Evolutionary conservation across 2,329 filamentous ascomycete genomes (phyloP).

Genomic region (Didymella arachidicola): DNA sequence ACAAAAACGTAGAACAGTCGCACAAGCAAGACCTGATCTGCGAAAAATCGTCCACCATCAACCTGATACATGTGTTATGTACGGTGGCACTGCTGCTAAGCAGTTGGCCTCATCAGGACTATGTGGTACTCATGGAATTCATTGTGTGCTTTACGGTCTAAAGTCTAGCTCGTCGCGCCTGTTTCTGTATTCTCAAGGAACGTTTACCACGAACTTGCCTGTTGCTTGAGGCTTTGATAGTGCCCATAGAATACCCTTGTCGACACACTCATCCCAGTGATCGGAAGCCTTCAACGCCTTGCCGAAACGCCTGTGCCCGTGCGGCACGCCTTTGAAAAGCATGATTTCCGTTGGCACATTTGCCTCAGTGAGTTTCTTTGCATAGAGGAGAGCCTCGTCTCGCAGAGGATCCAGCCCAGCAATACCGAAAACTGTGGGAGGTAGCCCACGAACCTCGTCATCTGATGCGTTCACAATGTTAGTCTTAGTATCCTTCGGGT

Average conservation of each 20-base stretch:
- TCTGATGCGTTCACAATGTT: constrained; percentile 45
- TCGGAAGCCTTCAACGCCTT: constrained; percentile 51
- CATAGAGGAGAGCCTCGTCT: constrained; percentile 60
- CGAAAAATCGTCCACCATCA: not conserved
- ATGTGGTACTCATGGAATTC: not conserved
- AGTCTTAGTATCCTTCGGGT: constrained; percentile 44
- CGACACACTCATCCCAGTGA: constrained; percentile 56
- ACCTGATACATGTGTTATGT: not conserved
- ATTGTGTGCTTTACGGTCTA: not conserved
- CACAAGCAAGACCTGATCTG: not conserved
- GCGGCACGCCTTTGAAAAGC: constrained; percentile 62
- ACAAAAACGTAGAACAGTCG: not conserved
- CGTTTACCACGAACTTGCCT: constrained; percentile 46
- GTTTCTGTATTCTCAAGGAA: constrained; percentile 8
- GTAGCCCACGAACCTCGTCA: constrained; percentile 53
- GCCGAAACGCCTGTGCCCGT: constrained; percentile 60
- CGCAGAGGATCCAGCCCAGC: constrained; percentile 60
- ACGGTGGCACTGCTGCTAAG: not conserved
- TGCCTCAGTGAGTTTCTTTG: constrained; percentile 52
- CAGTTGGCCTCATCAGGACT: not conserved
- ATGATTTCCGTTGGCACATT: constrained; percentile 60
- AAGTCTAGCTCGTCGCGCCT: not conserved
- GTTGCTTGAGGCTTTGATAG: constrained; percentile 47
- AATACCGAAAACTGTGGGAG: constrained; percentile 58
- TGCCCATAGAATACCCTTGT: constrained; percentile 56